Conservation (phyloP, 345 rosid species). For the Salix brachista region DNA sequence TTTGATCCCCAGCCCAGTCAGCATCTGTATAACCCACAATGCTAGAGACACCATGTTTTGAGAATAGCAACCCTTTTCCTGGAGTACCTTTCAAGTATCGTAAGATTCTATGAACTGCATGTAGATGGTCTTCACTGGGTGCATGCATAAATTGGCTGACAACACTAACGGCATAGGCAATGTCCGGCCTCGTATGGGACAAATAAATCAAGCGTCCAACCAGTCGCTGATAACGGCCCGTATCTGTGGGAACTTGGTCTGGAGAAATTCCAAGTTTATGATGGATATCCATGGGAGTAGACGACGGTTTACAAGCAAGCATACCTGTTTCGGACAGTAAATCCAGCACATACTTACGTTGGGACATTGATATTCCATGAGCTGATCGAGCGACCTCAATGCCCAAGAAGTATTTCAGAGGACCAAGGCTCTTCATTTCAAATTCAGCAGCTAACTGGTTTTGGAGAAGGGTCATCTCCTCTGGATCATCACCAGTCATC, state of each 20-base stretch:
- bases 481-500: no score
- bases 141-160: not conserved
- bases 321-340: not conserved
- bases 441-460: not conserved
- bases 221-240: rapidly evolving
- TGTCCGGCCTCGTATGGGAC: not conserved
- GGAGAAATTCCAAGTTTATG: not conserved
- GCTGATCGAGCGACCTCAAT: not conserved
- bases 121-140: not conserved
- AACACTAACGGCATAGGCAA: not conserved
- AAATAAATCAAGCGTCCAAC: not conserved
- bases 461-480: not conserved
- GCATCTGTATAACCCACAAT: not conserved
- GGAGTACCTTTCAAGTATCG: not conserved
- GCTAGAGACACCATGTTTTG: not conserved
- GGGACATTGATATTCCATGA: not conserved
- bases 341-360: not conserved
- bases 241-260: no score
- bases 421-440: not conserved
- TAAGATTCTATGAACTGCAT: not conserved
- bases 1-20: not conserved
- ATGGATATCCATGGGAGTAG: no score
- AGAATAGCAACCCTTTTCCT: not conserved
- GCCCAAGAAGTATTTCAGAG: not conserved
- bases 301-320: not conserved